Base-by-base conservation (phyloP, 169 alveolate genomes). In the Theileria luwenshuni region DNA sequence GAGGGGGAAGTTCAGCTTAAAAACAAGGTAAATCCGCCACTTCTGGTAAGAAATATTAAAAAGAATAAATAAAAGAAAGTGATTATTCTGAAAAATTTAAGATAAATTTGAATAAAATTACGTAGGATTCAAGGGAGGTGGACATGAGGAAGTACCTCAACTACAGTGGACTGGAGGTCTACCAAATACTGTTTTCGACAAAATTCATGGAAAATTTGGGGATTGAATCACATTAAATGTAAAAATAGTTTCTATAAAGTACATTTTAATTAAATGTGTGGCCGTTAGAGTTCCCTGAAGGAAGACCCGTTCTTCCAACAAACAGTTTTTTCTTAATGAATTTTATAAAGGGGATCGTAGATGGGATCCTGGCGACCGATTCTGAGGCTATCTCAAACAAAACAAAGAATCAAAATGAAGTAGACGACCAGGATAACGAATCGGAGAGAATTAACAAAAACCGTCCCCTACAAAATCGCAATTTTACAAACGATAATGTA, bases 361-460 rank as follows among this genome's bases (percentile, higher is more conserved):
- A 81, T 51, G 89, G 83, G 32, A 81, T 81, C 2, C 65, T 81
- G 45, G 77, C 89, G n/a, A 83, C 73, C n/a, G 89, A 73, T 49
- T 58, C 25, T 2, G 83, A 72, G 3, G 30, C 61, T 21, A 35
- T 6, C 23, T 19, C 62, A 2, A n/a, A 51, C 3, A 67, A 47
- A 19, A 19, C 62, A 2, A 67, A 67, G 28, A 12, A 47, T 21
- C 27, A 25, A 38, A 19, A 43, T 28, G 70, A 41, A 5, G 41
- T 33, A 3, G 70, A 27, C 32, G 56, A 6, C 1, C 43, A 32
- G n/a, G 43, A 54, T 2, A 15, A 61, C 35, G 70, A 61, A 21
- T 61, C 70, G n/a, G 70, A 61, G 42, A 3, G 38, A 7, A 17
- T n/a, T 15, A 12, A 27, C 15, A 27, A 13, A 28, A 48, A 32